Base-by-base conservation (phyloP, 2,329 filamentous ascomycete species). In the Xylariaceae sp. region DNA sequence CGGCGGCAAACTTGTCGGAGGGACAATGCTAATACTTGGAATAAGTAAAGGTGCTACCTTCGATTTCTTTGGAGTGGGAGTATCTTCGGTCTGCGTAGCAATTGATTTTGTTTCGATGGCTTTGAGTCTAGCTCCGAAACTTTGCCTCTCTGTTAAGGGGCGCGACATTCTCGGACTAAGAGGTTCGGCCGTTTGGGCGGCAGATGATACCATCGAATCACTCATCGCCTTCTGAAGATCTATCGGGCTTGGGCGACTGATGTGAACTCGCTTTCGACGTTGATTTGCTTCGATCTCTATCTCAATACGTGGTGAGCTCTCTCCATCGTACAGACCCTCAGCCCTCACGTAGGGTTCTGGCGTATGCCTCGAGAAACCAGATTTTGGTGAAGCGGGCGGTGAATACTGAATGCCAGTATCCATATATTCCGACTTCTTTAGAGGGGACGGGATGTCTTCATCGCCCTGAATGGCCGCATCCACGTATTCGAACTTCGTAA, bases 21-120 rank as follows among this genome's bases (percentile, higher is more conserved):
- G 94, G 63, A 95, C 88, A 50, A 99, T 89, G 53, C 89, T 88
- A 67, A 99, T 99, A 64, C 86, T 88, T 0, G 92, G 92, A 58
- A 96, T 87, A 3, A 77, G 66, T 56, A 83, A 71, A 60, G 61
- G 65, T 8, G 62, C 47, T 29, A 60, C 65, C 32, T 60, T 19
- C 19, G 19, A 19, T 19, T 19, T 54, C 53, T 64, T 58, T 47
- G 62, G 51, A n/a, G 69, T 54, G 56, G 48, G 55, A 5, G 51
- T n/a, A 4, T 34, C 53, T 34, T 79, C 78, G 0, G 86, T 89
- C 68, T 89, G 86, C 0, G 84, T 88, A 1, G 78, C 80, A 7
- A 74, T 73, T 6, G 81, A 81, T 2, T 76, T 73, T 73, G 83
- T 80, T 51, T 74, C 66, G 2, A 64, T 54, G 7, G 57, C 64